A percentile compares a stretch with the other conserved stretches of the same genome.
These are phyloP conservation scores for Rhodotorula glutinis DNA, from an alignment of 1,284 basidiomycete genomes.

Conservation along the genomic window DNA sequence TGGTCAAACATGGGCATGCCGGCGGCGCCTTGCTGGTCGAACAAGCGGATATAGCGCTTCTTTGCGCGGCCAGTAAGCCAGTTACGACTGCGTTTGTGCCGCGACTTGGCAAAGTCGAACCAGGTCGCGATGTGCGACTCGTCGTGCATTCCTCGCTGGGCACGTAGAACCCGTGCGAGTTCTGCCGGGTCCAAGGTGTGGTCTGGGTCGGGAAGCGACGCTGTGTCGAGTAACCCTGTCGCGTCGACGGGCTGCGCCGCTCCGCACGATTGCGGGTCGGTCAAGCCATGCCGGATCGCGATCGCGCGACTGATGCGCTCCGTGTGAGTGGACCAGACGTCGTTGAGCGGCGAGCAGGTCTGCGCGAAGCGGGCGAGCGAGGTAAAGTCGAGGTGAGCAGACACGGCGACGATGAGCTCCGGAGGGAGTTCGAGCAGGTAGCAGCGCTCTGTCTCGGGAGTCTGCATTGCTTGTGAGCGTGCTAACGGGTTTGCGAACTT, in stretches of 20 bases:
- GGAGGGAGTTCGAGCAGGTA: slow-evolving; percentile 6
- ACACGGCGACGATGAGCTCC: slow-evolving; percentile 7
- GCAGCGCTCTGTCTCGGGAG: not conserved
- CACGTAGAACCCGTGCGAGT: not conserved
- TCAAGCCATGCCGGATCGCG: slow-evolving; percentile 4
- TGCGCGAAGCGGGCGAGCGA: slow-evolving; percentile 1
- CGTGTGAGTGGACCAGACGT: not conserved
- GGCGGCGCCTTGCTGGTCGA: not conserved
- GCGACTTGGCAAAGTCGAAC: slow-evolving; percentile 2
- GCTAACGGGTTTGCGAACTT: too few species aligned
- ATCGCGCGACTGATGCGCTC: slow-evolving; percentile 15
- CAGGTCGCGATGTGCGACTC: not conserved
- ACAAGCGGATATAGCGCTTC: not conserved
- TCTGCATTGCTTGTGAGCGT: not conserved
- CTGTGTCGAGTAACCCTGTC: not conserved
- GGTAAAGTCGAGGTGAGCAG: slow-evolving; percentile 9
- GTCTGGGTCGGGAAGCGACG: not conserved
- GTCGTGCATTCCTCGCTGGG: slow-evolving; percentile 1
- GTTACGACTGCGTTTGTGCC: not conserved
- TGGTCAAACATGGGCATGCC: not conserved
- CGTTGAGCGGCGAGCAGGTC: not conserved
- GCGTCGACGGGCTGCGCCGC: not conserved
- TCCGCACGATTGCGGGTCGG: slow-evolving; percentile 7
- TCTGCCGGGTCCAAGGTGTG: slow-evolving; percentile 1
- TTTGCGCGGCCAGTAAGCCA: slow-evolving; percentile 5